Conservation (phyloP, 148 eudicot species). For the Pouteria glomerata region DNA sequence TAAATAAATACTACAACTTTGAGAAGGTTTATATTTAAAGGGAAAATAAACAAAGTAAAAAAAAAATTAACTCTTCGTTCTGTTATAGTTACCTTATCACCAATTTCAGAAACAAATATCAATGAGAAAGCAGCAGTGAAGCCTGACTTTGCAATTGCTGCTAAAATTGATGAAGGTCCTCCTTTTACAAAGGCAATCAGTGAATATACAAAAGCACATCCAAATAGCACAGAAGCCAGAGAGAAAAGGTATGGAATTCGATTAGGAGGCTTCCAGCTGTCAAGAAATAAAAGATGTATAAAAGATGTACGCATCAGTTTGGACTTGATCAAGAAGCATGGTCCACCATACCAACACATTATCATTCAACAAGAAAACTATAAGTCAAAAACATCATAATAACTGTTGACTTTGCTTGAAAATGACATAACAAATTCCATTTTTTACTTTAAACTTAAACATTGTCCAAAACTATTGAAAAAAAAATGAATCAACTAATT, state of each 20-base stretch:
- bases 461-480: background rate
- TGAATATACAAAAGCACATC: conserved; percentile 47
- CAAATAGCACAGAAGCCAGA: conserved; percentile 53
- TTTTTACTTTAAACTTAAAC: background rate
- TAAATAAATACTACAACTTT: background rate
- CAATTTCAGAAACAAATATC: conserved; percentile 93
- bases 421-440: background rate
- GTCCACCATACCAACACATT: too few relatives aligned
- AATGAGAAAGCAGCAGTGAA: conserved; percentile 89
- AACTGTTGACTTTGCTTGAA: background rate
- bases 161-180: conserved; percentile 52
- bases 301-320: conserved; percentile 25
- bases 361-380: background rate
- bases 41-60: background rate
- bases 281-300: conserved; percentile 28
- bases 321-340: background rate
- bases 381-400: too few relatives aligned
- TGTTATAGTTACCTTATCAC: conserved; percentile 72
- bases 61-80: background rate
- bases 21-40: background rate
- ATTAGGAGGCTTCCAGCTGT: conserved; percentile 58
- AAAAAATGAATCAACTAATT: background rate
- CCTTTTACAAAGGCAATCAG: conserved; percentile 56
- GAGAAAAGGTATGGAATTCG: conserved; percentile 53
- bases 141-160: conserved; percentile 85